Base-by-base conservation (phyloP, 208 protist species). In the Spironucleus salmonicida region DNA sequence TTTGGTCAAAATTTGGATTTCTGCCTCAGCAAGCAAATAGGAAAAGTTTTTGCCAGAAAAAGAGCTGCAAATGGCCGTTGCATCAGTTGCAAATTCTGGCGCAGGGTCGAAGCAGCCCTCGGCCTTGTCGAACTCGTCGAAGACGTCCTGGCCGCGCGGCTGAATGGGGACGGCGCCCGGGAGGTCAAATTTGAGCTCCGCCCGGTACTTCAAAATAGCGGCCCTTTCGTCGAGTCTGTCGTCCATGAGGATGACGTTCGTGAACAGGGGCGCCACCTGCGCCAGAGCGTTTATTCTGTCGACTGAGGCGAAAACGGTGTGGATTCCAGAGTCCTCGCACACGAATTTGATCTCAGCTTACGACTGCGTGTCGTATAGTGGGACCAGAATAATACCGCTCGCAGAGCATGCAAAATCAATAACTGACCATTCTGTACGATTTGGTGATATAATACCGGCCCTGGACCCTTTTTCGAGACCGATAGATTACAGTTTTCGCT, bases 401-500 rank as follows among this genome's bases (percentile, higher is more conserved):
- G 2, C 32, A 27, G 39, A 19, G 35, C 79, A 82, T 27, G 79
- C 79, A 23, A 82, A 34, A 29, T 82, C 79, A 26, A 30, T 29
- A 1, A 80, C 29, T 26, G 34, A 11, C 79, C 79, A 82, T 45
- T 80, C 77, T 1, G 34, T 32, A 11, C 77, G 2, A 30, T 80
- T 80, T 19, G 35, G 23, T 27, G 62, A 76, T 15, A 80, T 78
- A n/a, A 80, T 79, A n/a, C 62, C 77, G 42, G 57, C 75, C 40
- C 40, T 42, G 53, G 80, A 76, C 26, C 77, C 77, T 15, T 75
- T 15, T 30, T 75, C 76, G 9, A 79, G 13, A 27, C 76, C 76
- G 27, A 79, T 29, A 4, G 19, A 4, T 13, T 4, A 27, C 7
- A 79, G 62, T 57, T 62, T 62, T 30, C 45, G 38, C 4, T 7